These are phyloP conservation scores for Herpetomonas tarakana DNA, from an alignment of 208 protist species.

Conservation along the genomic window DNA sequence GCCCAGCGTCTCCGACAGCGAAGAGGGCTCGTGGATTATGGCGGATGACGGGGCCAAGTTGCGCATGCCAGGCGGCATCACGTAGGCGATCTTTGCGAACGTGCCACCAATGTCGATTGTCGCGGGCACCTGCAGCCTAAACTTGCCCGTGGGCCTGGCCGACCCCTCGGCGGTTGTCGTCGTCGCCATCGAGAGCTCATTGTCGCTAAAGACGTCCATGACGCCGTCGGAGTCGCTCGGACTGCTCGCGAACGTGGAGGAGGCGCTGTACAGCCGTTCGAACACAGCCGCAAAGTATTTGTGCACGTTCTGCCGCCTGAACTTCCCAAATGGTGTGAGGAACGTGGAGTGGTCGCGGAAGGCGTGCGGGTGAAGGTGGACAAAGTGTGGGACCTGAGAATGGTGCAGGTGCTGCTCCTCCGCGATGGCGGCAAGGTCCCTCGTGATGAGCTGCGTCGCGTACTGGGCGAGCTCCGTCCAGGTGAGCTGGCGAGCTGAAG, in stretches of 20 bases:
- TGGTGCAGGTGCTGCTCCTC: conserved; percentile 52
- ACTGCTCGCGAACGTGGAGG: conserved; percentile 5
- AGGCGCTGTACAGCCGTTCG: conserved; percentile 44
- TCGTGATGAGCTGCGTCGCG: conserved; percentile 48
- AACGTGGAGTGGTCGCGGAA: conserved; percentile 81
- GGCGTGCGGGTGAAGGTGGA: conserved; percentile 87
- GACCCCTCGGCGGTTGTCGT: neutral
- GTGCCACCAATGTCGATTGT: conserved; percentile 90
- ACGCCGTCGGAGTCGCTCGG: conserved; percentile 1
- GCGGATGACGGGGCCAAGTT: conserved; percentile 23
- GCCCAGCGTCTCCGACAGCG: conserved; percentile 62
- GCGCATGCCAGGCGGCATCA: conserved; percentile 53
- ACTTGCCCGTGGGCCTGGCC: conserved; percentile 8
- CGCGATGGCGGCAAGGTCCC: conserved; percentile 54
- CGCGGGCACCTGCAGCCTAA: conserved; percentile 49
- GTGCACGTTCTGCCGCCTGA: conserved; percentile 52
- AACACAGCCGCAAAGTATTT: conserved; percentile 76
- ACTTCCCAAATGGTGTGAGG: conserved; percentile 66
- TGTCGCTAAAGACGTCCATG: conserved; percentile 25
- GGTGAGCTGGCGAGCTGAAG: conserved; percentile 14
- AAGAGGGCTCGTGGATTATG: conserved; percentile 66
- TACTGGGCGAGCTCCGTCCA: conserved; percentile 74
- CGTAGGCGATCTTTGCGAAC: conserved; percentile 86
- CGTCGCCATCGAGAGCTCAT: conserved; percentile 23
- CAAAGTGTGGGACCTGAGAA: conserved; percentile 52